Evolutionary conservation across 768 basidiomycete genomes (phyloP).

Genomic region (Daedaleopsis nitida): DNA sequence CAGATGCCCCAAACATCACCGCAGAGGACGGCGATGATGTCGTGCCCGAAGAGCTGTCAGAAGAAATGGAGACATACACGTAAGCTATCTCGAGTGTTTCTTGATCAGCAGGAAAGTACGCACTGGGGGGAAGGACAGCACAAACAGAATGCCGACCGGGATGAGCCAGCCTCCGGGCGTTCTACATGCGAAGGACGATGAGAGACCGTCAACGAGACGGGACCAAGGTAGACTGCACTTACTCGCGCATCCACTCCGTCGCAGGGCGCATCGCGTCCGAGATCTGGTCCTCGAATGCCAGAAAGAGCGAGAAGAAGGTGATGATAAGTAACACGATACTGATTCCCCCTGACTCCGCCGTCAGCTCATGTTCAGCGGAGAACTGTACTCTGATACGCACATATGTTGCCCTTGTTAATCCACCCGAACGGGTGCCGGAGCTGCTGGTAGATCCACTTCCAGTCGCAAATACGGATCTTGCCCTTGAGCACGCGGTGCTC

Average conservation of each 20-base stretch:
- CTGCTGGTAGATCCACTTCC: conserved; percentile 23
- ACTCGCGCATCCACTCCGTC: conserved; percentile 64
- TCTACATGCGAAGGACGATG: conserved; percentile 3
- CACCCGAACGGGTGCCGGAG: background rate
- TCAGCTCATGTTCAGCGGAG: background rate
- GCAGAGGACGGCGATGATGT: conserved; percentile 84
- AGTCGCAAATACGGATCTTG: conserved; percentile 26
- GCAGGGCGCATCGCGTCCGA: conserved; percentile 65
- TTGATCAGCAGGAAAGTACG: conserved; percentile 2
- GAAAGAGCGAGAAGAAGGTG: conserved; percentile 37
- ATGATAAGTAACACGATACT: conserved; percentile 18
- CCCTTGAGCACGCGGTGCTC: conserved; percentile 29
- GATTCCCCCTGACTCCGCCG: background rate
- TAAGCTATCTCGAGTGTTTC: no score
- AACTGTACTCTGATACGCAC: background rate
- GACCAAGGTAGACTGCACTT: conserved; percentile 17
- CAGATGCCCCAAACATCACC: conserved; percentile 90
- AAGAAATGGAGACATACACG: background rate
- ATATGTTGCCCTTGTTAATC: background rate
- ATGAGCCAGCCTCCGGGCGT: conserved; percentile 39
- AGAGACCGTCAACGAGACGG: background rate
- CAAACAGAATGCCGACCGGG: conserved; percentile 44
- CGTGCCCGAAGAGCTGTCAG: conserved; percentile 81
- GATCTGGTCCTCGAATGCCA: conserved; percentile 52
- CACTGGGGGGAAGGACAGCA: conserved; percentile 42